Percentiles rank a stretch among this genome's conserved stretches.
Conservation (phyloP, 2,329 filamentous ascomycete species). For the Rutstroemia sydowiana region DNA sequence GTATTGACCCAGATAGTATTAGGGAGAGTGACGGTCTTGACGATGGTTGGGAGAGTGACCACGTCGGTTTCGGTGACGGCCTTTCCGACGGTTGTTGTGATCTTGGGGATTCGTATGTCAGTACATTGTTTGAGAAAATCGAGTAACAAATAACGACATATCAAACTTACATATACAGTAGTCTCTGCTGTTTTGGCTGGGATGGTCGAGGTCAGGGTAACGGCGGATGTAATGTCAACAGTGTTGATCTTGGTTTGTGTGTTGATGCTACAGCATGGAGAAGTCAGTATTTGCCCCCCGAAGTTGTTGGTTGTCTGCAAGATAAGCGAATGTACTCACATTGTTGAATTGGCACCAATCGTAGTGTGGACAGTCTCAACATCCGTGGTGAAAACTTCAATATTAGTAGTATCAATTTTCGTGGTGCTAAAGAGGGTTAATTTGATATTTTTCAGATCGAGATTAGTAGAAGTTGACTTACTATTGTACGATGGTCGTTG, state of each 20-base stretch:
- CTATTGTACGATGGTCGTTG: constrained; percentile 29
- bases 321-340: too few species aligned
- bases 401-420: constrained; percentile 8
- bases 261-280: too few species aligned
- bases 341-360: constrained; percentile 33
- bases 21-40: constrained; percentile 16
- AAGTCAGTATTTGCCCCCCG: too few species aligned
- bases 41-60: constrained; percentile 22
- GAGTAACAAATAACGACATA: neutral
- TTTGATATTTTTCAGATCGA: neutral
- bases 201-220: constrained; percentile 20
- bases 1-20: neutral
- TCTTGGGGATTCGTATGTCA: constrained; percentile 3
- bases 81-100: constrained; percentile 18
- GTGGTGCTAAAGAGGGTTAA: constrained; percentile 2
- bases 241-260: constrained; percentile 38
- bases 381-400: constrained; percentile 35
- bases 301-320: too few species aligned
- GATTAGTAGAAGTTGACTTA: constrained; percentile 15
- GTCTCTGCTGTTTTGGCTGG: constrained; percentile 22
- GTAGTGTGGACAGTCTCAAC: constrained; percentile 10
- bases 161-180: constrained; percentile 12
- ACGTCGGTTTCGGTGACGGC: constrained; percentile 17
- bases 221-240: constrained; percentile 33
- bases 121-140: too few species aligned